Evolutionary conservation across 2,329 filamentous ascomycete genomes (phyloP).

Genomic region (Lachnellula arida): DNA sequence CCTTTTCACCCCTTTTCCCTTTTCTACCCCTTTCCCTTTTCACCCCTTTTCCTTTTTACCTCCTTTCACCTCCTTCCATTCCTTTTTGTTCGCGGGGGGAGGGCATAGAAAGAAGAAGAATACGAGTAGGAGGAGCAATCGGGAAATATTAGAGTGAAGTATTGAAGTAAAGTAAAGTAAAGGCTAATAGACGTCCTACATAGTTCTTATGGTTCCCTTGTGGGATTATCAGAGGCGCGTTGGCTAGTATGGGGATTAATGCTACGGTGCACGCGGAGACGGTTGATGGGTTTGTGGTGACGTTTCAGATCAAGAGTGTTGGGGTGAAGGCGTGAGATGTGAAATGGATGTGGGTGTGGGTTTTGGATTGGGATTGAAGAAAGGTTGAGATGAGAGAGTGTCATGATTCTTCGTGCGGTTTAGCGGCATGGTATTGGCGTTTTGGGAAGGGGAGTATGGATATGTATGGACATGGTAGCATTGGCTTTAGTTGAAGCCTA

Average conservation of each 20-base stretch:
- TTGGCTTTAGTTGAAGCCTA: neutral
- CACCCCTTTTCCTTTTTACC: neutral
- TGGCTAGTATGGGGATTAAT: constrained; percentile 86
- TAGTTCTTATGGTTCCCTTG: constrained; percentile 95
- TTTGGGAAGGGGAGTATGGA: constrained; percentile 5
- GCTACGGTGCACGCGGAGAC: constrained; percentile 91
- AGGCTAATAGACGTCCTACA: neutral
- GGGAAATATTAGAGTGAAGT: too few species aligned
- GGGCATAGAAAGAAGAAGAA: too few species aligned
- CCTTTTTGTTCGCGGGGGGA: too few species aligned
- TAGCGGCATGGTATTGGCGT: constrained; percentile 27
- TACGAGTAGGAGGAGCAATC: too few species aligned
- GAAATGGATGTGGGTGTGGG: too few species aligned
- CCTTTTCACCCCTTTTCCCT: too few species aligned
- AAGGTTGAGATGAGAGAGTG: neutral
- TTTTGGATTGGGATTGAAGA: neutral
- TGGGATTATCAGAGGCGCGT: constrained; percentile 83
- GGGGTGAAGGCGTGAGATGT: constrained; percentile 53
- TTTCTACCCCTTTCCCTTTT: too few species aligned
- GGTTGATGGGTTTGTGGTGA: constrained; percentile 77
- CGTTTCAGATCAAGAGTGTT: constrained; percentile 92
- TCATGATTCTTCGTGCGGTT: constrained; percentile 15
- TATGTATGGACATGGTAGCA: neutral
- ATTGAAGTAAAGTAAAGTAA: neutral
- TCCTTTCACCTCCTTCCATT: too few species aligned